phyloP scores from a whole-genome alignment of 2,329 filamentous ascomycete genomes.

The Geosmithia putterillii region DNA sequence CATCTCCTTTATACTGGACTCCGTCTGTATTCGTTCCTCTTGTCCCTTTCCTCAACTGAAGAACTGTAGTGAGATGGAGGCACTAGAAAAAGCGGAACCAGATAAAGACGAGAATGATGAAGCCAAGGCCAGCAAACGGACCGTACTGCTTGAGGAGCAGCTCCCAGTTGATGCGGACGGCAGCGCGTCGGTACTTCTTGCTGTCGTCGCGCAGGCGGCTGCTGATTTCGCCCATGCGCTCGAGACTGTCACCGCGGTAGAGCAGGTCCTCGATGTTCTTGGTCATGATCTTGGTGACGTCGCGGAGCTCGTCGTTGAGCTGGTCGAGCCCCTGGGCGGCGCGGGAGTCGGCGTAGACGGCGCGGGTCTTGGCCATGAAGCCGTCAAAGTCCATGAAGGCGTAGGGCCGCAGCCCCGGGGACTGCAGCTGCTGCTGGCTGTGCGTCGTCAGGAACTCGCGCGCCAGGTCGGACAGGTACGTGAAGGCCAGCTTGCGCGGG shows the following conservation, averaged over 20 bases:
- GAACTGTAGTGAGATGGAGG: not conserved
- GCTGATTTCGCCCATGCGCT: slow-evolving; percentile 94
- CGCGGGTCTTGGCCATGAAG: slow-evolving; percentile 86
- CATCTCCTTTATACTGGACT: not conserved
- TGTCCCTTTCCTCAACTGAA: not conserved
- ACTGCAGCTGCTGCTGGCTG: slow-evolving; percentile 58
- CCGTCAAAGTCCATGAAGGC: slow-evolving; percentile 97
- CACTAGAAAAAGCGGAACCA: slow-evolving; percentile 84
- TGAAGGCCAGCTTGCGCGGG: slow-evolving; percentile 96
- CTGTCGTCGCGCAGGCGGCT: slow-evolving; percentile 80
- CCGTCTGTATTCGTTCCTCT: not conserved
- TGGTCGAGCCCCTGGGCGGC: slow-evolving; percentile 89
- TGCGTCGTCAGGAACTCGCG: slow-evolving; percentile 87
- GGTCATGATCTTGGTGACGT: slow-evolving; percentile 98
- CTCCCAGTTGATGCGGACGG: slow-evolving; percentile 97
- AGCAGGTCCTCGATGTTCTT: slow-evolving; percentile 98
- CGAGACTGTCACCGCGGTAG: slow-evolving; percentile 86
- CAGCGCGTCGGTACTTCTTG: slow-evolving; percentile 85
- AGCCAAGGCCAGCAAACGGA: slow-evolving; percentile 68
- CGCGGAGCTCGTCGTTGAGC: slow-evolving; percentile 90
- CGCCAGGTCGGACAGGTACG: slow-evolving; percentile 86
- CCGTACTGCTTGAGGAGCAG: slow-evolving; percentile 93
- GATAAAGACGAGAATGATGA: slow-evolving; percentile 77
- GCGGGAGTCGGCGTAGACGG: slow-evolving; percentile 85
- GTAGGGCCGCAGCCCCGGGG: slow-evolving; percentile 71